Evolutionary conservation across 805 yeast genomes (phyloP).

Genomic region (Candida succiphila): DNA sequence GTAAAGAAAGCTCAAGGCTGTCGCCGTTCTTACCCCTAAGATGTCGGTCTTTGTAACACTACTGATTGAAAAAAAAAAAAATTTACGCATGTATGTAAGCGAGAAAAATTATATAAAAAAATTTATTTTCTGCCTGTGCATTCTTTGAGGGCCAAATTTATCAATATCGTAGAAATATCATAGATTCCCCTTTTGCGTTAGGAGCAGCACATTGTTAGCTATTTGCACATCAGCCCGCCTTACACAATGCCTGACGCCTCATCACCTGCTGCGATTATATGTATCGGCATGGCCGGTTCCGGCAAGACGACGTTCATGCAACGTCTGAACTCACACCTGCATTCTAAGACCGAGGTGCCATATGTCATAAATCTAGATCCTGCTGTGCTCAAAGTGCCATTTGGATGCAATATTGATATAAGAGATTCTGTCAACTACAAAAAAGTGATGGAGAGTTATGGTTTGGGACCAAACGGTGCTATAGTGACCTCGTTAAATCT

Average conservation of each 20-base stretch:
- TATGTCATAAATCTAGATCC: constrained; percentile 94
- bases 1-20: too few relatives aligned
- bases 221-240: too few relatives aligned
- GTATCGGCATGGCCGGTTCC: constrained; percentile 47
- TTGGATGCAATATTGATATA: constrained; percentile 88
- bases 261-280: constrained; percentile 27
- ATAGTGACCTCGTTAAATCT: constrained; percentile 90
- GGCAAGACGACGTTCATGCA: constrained; percentile 99
- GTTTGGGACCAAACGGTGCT: constrained; percentile 96
- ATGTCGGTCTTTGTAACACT: background rate
- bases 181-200: too few relatives aligned
- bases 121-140: too few relatives aligned
- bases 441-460: constrained; percentile 93
- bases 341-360: constrained; percentile 63
- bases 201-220: too few relatives aligned
- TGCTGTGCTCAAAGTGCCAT: constrained; percentile 90
- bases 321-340: constrained; percentile 81
- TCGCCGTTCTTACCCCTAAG: background rate
- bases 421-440: constrained; percentile 93
- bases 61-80: background rate
- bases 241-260: too few relatives aligned
- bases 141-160: too few relatives aligned
- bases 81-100: background rate
- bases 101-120: too few relatives aligned
- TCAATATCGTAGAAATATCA: too few relatives aligned